phyloP scores from a whole-genome alignment of 768 basidiomycete species.

The Tephrocybe rancida region DNA sequence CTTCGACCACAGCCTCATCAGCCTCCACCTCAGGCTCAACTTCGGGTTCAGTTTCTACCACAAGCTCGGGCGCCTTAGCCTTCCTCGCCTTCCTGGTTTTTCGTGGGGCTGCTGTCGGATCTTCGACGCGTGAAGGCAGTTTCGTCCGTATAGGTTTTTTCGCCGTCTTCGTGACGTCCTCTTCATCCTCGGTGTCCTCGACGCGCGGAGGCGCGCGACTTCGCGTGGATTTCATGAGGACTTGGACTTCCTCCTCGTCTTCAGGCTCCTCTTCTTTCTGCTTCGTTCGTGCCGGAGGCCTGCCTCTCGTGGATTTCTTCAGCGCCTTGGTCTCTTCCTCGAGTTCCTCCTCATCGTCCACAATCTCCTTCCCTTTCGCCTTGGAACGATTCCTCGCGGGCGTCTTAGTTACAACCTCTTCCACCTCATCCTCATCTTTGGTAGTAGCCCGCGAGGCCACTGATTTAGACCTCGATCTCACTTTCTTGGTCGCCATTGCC shows the following conservation, averaged over 20 bases:
- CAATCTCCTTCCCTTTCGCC: constrained; percentile 10
- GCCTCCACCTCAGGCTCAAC: constrained; percentile 9
- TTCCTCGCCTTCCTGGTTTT: constrained; percentile 13
- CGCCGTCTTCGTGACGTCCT: constrained; percentile 4
- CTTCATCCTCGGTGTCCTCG: constrained; percentile 8
- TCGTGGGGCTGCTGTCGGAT: background rate
- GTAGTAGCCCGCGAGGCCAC: constrained; percentile 11
- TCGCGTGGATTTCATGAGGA: constrained; percentile 7
- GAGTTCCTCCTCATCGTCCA: constrained; percentile 3
- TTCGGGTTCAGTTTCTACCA: constrained; percentile 2
- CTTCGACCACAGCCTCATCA: constrained; percentile 15
- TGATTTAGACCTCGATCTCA: constrained; percentile 25
- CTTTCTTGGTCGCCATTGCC: constrained; percentile 15
- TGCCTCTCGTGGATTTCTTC: constrained; percentile 10
- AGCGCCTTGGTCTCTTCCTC: background rate
- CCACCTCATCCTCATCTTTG: constrained; percentile 18
- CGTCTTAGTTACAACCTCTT: constrained; percentile 5
- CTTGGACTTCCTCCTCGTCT: background rate
- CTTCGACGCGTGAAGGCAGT: constrained; percentile 3
- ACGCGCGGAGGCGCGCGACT: constrained; percentile 2
- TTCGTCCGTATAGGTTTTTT: constrained; percentile 17
- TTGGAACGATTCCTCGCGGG: constrained; percentile 12
- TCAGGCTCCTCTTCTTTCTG: constrained; percentile 8
- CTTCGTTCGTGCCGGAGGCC: constrained; percentile 12
- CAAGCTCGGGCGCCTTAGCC: constrained; percentile 1